A percentile compares a stretch with the other conserved stretches of the same genome.
phyloP scores from a whole-genome alignment of 2,329 filamentous ascomycete genomes.

The Blastomyces percursus region DNA sequence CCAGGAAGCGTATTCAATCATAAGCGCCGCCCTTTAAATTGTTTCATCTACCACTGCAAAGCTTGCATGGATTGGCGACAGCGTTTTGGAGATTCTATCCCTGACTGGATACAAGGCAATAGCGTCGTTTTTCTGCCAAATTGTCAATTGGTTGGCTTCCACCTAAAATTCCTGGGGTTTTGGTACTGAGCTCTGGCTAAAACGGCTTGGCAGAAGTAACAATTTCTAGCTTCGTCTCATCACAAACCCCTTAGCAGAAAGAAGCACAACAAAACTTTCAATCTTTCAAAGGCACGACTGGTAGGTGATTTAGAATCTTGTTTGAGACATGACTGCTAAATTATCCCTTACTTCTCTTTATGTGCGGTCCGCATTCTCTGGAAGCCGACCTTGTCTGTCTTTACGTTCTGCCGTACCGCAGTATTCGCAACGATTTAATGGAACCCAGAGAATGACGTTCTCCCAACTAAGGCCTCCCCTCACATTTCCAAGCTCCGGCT shows the following conservation, averaged over 20 bases:
- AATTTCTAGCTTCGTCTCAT: too few relatives aligned
- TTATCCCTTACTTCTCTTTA: not conserved
- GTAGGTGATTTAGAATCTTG: not conserved
- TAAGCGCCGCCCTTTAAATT: not conserved
- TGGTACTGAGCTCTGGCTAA: not conserved
- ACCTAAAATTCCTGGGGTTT: too few relatives aligned
- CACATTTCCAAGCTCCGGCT: slow-evolving; percentile 9
- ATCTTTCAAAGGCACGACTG: not conserved
- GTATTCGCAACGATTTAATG: not conserved
- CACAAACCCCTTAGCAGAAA: not conserved
- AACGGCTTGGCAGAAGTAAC: too few relatives aligned
- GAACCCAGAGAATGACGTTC: not conserved
- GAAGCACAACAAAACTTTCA: not conserved
- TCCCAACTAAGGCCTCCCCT: not conserved
- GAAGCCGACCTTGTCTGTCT: not conserved
- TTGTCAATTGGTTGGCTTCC: not conserved
- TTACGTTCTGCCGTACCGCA: not conserved
- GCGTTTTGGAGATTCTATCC: not conserved
- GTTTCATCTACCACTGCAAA: not conserved
- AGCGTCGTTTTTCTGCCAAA: not conserved
- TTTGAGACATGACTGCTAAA: slow-evolving; percentile 1
- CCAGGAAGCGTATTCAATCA: not conserved
- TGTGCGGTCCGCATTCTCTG: not conserved
- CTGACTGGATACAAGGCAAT: too few relatives aligned
- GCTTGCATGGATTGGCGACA: not conserved